Base-by-base conservation (phyloP, 768 basidiomycete species). In the Royoungia palumana region DNA sequence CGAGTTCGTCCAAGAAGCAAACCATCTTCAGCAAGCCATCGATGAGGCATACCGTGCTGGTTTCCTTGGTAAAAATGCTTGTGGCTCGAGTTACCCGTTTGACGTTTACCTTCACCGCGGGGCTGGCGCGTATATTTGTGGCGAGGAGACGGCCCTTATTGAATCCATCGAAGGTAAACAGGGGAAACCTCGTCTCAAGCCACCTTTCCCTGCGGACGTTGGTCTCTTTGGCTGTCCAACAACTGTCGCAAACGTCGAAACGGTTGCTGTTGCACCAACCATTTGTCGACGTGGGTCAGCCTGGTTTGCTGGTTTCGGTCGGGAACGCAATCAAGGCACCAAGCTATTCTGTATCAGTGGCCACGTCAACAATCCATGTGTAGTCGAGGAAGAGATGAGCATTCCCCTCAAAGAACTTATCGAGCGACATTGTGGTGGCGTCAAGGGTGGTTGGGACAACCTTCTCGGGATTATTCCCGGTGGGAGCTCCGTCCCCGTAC, bases 31-130 rank as follows among this genome's bases (percentile, higher is more conserved):
- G 67, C 90, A 94, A 66, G 95, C 95, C 45, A 96, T 99, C 70
- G 79, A 84, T 57, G 94, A 97, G 63, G 94, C 95, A 3, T 97
- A 99, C 74, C 82, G 83, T 43, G 83, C 83, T 32, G 94, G 94
- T 6, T 74, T 91, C 45, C 70, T 98, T 48, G 95, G 95, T 48
- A 87, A 89, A 68, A 78, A 96, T 65, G 87, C 94, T 0, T 98
- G 94, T 69, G 89, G 87, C 6, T 84, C 87, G 0, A 93, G 95
- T 4, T 97, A 94, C 72, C 68, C 78, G n/a, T 99, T 99, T 69
- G 95, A 98, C 63, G 91, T 98, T 36, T 97, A 98, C 70, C 70
- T 99, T n/a, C 95, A 99, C 69, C 90, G 95, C 47, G 95, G 95
- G 16, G 95, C 95, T 2, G 95, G 95, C 45, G 95, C 95, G 19